Evolutionary conservation across 2,329 filamentous ascomycete genomes (phyloP), one percentile per base, ranked within the genome.

Genomic region (Fusarium torreyae): DNA sequence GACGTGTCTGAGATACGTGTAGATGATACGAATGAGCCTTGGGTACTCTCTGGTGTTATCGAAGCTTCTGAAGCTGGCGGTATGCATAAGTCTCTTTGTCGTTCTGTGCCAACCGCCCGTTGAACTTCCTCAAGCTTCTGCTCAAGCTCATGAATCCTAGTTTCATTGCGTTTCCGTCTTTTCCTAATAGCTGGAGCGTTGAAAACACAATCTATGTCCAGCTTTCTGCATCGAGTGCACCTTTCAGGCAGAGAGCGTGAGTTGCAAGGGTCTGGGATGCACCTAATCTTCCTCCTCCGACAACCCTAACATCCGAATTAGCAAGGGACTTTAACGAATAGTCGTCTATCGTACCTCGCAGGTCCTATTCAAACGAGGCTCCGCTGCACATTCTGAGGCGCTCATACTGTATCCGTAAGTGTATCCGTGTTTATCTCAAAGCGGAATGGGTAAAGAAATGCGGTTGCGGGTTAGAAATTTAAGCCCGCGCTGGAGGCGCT

Each of bases 91-190:
- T 56, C 38, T 17, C 24, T 10, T 9, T 46, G 24, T 17, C 39
- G 50, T 2, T 50, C 33, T 17, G 33, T 48, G 4, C 38, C 31
- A 24, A 64, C 49, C 10, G 45, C 42, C 7, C 42, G 36, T n/a
- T 54, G 64, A 26, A 65, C 59, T 3, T 42, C 48, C 11, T 61
- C 50, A 3, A 68, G 50, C 24, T 68, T 65, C 7, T 51, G 56
- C 20, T 68, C 65, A 1, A 68, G 53, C 18, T 65, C 65, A 13
- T 53, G 49, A 31, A 65, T 68, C 20, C 61, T 40, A 2, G 61
- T 58, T 28, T 68, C 65, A 38, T 68, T 68, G 14, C 65, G 34
- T 39, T 33, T 54, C 14, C 65, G 48, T 22, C 42, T 58, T 22
- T 44, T 63, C n/a, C 57, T 68, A 22, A 45, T 58, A 18, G 53